Percentiles rank a stretch among this genome's conserved stretches.
Evolutionary conservation across 257 asterid species (phyloP).

Genomic region (Leonotis leonurus): DNA sequence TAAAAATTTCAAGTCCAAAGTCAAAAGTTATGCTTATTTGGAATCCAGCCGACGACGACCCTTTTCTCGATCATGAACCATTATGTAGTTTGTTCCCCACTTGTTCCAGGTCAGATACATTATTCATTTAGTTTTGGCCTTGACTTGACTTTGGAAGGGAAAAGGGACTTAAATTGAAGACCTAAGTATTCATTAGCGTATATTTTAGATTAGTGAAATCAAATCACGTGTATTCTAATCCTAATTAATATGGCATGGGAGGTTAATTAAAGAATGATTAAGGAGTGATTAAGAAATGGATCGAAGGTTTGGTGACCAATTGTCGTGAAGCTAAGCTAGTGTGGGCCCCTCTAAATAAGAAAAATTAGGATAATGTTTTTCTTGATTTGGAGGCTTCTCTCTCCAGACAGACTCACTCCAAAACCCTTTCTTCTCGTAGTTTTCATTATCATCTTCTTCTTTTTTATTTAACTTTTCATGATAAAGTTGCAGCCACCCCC

Average conservation of each 20-base stretch:
- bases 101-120: too few species aligned
- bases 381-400: conserved; percentile 24
- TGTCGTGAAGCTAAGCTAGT: conserved; percentile 13
- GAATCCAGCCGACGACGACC: too few species aligned
- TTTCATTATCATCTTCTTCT: neutral
- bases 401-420: conserved; percentile 4
- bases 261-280: neutral
- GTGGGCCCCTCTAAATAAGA: neutral
- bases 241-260: too few species aligned
- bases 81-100: too few species aligned
- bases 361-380: conserved; percentile 7
- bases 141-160: neutral
- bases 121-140: neutral
- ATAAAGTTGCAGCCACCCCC: conserved; percentile 23
- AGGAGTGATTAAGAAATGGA: neutral
- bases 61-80: too few species aligned
- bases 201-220: too few species aligned
- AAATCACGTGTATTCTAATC: too few species aligned
- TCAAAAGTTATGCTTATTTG: too few species aligned
- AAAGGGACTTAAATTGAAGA: neutral
- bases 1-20: too few species aligned
- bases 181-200: neutral
- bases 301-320: conserved; percentile 11
- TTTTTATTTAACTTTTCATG: neutral
- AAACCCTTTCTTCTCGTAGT: neutral